Base-by-base conservation (phyloP, 2,329 filamentous ascomycete genomes). In the Neurospora crassa region DNA sequence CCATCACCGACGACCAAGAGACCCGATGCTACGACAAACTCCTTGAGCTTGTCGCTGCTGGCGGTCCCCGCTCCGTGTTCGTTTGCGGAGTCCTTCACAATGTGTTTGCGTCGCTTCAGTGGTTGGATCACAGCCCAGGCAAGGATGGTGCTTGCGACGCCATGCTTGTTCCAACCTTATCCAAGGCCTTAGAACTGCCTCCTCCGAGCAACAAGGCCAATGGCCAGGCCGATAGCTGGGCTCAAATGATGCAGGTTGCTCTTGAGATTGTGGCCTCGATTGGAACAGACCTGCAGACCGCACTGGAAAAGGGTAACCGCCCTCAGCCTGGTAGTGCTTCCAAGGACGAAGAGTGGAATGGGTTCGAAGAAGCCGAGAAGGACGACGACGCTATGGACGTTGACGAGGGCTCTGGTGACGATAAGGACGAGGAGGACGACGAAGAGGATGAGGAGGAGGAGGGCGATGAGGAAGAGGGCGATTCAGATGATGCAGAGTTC, bases 251-350 rank as follows among this genome's bases (percentile, higher is more conserved):
- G 69, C 83, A 86, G 76, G 78, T 89, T 18, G 87, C 88, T 3
- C 80, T 91, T 0, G 88, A 91, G 78, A 86, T 89, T 18, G 81
- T 90, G 0, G 89, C 88, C 4, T 88, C 88, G 7, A 90, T 91
- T 67, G 88, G 88, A 59, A 90, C 88, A 2, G 84, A 82, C 67
- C 80, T 91, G 14, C 85, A 87, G 75, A 82, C 84, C 42, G 84
- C 85, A 6, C 77, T 87, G 59, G 83, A 84, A 53, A 83, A 83
- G 71, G 82, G 80, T 20, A 82, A 80, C 70, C 80, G 79, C 18
- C 78, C 78, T 34, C 79, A 80, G 40, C 53, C 68, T 6, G 71
- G 67, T 11, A 24, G 24, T 63, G 53, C 53, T 34, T 8, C 53
- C 16, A 63, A 37, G 24, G 53, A 63, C 29, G 74, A 76, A 69